A percentile compares a stretch with the other conserved stretches of the same genome.
phyloP scores from a whole-genome alignment of 768 basidiomycete species.

The Sarcodon sp. region DNA sequence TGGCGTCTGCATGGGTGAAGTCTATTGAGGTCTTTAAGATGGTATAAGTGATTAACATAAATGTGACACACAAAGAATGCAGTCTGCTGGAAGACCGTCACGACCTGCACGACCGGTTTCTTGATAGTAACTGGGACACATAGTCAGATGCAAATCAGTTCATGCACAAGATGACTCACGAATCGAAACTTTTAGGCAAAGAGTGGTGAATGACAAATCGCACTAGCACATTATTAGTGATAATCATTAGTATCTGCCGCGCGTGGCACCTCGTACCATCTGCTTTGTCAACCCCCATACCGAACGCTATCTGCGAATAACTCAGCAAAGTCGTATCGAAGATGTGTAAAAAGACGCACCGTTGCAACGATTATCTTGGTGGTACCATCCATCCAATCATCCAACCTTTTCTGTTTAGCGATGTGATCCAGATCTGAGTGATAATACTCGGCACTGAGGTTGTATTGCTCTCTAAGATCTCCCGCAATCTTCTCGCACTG shows the following conservation, averaged over 20 bases:
- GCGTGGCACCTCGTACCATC: conserved; percentile 33
- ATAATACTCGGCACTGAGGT: conserved; percentile 62
- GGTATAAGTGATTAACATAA: neutral
- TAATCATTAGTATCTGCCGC: neutral
- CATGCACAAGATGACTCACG: conserved; percentile 28
- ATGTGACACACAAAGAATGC: conserved; percentile 65
- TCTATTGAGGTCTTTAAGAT: conserved; percentile 27
- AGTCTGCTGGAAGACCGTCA: conserved; percentile 75
- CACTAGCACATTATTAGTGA: conserved; percentile 30
- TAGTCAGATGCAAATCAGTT: neutral
- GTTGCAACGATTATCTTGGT: conserved; percentile 89
- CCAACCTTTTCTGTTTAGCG: conserved; percentile 51
- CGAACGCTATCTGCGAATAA: conserved; percentile 69
- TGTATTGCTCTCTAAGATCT: conserved; percentile 41
- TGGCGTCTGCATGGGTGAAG: conserved; percentile 49
- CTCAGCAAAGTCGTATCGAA: conserved; percentile 1
- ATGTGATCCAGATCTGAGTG: conserved; percentile 65
- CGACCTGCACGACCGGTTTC: conserved; percentile 96
- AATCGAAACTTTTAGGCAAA: conserved; percentile 74
- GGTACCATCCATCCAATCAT: conserved; percentile 60
- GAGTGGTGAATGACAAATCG: conserved; percentile 87
- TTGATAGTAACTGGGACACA: conserved; percentile 60
- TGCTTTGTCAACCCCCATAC: conserved; percentile 92
- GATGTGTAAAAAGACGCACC: conserved; percentile 26
- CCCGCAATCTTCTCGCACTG: conserved; percentile 76